Base-by-base conservation (phyloP, 129 eudicot species). In the Pulicaria dysenterica region DNA sequence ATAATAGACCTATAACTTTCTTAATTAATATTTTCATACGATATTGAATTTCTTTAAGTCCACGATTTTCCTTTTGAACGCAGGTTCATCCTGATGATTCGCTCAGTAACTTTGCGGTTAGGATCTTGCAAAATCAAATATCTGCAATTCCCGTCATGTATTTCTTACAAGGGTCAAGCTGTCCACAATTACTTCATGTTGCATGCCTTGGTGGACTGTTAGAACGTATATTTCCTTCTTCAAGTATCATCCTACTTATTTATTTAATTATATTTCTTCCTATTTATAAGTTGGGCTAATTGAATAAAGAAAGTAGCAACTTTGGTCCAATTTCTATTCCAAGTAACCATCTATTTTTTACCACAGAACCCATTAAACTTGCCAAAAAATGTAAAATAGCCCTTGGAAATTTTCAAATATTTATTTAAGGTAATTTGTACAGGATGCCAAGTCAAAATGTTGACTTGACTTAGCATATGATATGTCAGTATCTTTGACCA, bases 41-140 rank as follows among this genome's bases (percentile, higher is more conserved):
- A 4, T 48, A 61, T 39, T 73, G n/a, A 48, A 37, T 38, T 50
- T 49, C 24, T 5, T 73, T 17, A 3, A 73, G 8, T 48, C 57
- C 64, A 64, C 47, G 4, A 4, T 46, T 51, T 67, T 39, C 50
- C 41, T 61, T 51, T 51, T 58, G 40, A 41, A 48, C 37, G 56
- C 79, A 89, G 96, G 85, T 87, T 47, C 84, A 80, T 73, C 92
- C 96, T 4, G 96, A 89, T 73, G 92, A 89, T n/a, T 74, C 96
- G n/a, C 80, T 89, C 3, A 81, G 53, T 36, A 79, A 77, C 38
- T 77, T 84, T 49, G 92, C 83, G 43, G 59, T 76, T 57, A 79
- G 82, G 63, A 86, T 89, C 57, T 68, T 89, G 81, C 79, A 75
- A 72, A 79, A 80, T 74, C 82, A 76, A 43, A 80, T 89, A 71